phyloP scores from a whole-genome alignment of 202 grass and related monocot genomes.

The Dendrocalamus latiflorus region DNA sequence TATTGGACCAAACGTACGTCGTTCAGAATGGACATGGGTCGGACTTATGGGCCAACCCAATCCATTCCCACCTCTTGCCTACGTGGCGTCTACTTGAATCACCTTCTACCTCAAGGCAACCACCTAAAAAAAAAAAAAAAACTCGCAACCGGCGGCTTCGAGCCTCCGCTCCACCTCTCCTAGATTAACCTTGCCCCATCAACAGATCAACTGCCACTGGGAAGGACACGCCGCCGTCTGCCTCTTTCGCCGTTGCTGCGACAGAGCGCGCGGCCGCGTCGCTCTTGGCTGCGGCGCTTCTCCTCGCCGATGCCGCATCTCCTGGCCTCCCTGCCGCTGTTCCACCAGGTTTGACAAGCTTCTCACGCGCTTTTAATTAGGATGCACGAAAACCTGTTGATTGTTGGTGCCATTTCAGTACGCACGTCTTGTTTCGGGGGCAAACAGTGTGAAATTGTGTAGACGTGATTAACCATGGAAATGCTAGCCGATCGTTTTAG shows the following conservation, averaged over 20 bases:
- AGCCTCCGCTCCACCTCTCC: too few species aligned
- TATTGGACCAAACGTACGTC: too few species aligned
- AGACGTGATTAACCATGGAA: not conserved
- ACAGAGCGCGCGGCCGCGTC: conserved; percentile 6
- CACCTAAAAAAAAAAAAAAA: too few species aligned
- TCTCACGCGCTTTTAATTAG: not conserved
- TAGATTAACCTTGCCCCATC: too few species aligned
- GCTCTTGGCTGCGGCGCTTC: conserved; percentile 38
- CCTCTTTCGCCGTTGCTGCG: not conserved
- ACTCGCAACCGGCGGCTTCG: too few species aligned
- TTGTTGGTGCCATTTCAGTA: not conserved
- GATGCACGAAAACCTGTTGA: not conserved
- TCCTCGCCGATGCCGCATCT: conserved; percentile 23
- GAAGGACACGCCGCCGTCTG: not conserved
- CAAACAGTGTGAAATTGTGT: not conserved
- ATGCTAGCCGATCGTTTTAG: not conserved
- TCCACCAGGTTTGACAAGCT: conserved; percentile 31
- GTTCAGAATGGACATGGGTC: too few species aligned
- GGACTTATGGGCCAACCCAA: too few species aligned
- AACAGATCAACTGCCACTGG: too few species aligned
- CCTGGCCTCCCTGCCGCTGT: not conserved
- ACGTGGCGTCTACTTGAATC: too few species aligned
- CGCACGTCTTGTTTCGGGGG: not conserved
- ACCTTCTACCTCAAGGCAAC: too few species aligned
- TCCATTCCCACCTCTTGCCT: too few species aligned